A percentile compares a stretch with the other conserved stretches of the same genome.
Conservation (phyloP, 83 land plant species). For the Picea abies region DNA sequence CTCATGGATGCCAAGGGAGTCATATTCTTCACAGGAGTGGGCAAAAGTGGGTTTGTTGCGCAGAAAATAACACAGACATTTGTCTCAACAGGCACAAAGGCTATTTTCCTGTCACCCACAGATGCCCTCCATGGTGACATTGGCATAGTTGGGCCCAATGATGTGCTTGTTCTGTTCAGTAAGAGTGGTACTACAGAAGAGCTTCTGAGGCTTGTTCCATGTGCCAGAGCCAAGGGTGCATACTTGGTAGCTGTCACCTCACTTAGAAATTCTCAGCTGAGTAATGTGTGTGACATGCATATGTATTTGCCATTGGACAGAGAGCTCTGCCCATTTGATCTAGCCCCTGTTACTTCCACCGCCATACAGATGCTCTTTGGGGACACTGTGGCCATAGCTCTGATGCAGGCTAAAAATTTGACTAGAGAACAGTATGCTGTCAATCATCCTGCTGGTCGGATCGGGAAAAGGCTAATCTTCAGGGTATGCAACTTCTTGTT, state of each 20-base stretch:
- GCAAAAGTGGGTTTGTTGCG: conserved; percentile 97
- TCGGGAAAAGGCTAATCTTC: conserved; percentile 93
- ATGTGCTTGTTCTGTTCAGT: conserved; percentile 80
- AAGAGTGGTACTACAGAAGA: conserved; percentile 94
- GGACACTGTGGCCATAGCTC: conserved; percentile 92
- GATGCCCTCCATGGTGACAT: conserved; percentile 98
- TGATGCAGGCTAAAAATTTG: conserved; percentile 90
- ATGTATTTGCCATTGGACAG: conserved; percentile 91
- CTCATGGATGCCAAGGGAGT: conserved; percentile 72
- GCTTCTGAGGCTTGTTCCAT: conserved; percentile 77
- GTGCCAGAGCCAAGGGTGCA: conserved; percentile 86
- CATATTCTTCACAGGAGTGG: conserved; percentile 96
- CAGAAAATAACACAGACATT: conserved; percentile 93
- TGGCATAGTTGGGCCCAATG: conserved; percentile 61
- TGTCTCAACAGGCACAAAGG: conserved; percentile 80
- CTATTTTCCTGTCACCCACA: conserved; percentile 77
- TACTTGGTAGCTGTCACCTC: conserved; percentile 71
- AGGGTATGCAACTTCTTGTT: conserved; percentile 39
- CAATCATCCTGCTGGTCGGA: conserved; percentile 98
- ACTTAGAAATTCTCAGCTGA: conserved; percentile 36
- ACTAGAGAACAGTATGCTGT: conserved; percentile 89
- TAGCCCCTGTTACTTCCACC: conserved; percentile 97
- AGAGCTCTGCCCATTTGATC: conserved; percentile 94
- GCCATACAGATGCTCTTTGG: conserved; percentile 99
- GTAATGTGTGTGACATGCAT: conserved; percentile 72